Base-by-base conservation (phyloP, 441 rosid species). In the Mallotus japonicus region DNA sequence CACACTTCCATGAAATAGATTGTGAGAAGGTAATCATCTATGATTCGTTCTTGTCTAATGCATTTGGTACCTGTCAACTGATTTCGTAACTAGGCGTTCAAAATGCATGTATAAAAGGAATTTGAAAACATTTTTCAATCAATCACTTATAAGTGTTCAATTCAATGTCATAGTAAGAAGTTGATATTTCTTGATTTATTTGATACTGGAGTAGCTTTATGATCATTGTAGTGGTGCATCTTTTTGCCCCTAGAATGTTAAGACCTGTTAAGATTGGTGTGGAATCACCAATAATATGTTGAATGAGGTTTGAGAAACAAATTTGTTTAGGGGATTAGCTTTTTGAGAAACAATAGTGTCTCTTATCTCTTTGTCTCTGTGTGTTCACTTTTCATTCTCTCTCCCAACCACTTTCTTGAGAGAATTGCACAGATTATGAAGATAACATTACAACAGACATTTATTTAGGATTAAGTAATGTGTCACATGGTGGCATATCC, bases 1-100 rank as follows among this genome's bases (percentile, higher is more conserved):
- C 95, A 28, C 92, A 91, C 77, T 91, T 91, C 79, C 92, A 89
- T 61, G 83, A 91, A 65, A 65, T 91, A 47, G 89, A 86, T 57
- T 72, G 60, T 58, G 84, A 85, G n/a, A 90, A 85, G 91, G 98
- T 92, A 71, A 71, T 50, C 47, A 34, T 69, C 62, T 2, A 44
- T 19, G 0, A 20, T 66, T 40, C n/a, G 24, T n/a, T 75, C 22
- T 24, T 50, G 15, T 22, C 24, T 53, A 28, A 1, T 28, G 55
- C 40, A 56, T 54, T 6, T 62, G 46, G 22, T 19, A 24, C 68
- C n/a, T 62, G 46, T 75, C 19, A 16, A 11, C n/a, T 28, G 44
- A 22, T 68, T 53, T 54, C 64, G 1, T 44, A 0, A 51, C 22
- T 34, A 32, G 46, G 47, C 19, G 53, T 19, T 56, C 24, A n/a